A percentile compares a stretch with the other conserved stretches of the same genome.
These are phyloP conservation scores for Stropharia rugosoannulata DNA, from an alignment of 768 basidiomycete species.

Conservation along the genomic window DNA sequence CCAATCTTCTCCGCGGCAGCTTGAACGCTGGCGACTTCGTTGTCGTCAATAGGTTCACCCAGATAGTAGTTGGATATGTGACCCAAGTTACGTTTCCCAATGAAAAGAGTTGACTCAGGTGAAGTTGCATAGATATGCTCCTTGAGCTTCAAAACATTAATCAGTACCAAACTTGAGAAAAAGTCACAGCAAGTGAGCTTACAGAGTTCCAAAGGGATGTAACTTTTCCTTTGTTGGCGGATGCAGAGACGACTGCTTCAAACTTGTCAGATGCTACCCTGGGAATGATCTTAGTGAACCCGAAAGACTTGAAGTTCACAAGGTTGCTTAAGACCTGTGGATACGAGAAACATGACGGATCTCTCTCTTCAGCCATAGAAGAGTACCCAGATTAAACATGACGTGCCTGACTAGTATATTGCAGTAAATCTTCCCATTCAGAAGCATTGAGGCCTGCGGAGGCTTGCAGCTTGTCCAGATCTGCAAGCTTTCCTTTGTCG, in stretches of 20 bases:
- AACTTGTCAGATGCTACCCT: conserved; percentile 64
- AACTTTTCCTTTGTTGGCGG: conserved; percentile 57
- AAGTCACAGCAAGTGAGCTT: conserved; percentile 13
- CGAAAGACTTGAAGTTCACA: conserved; percentile 79
- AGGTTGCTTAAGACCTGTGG: conserved; percentile 56
- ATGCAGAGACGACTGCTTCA: conserved; percentile 56
- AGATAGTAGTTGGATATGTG: conserved; percentile 87
- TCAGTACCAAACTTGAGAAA: not conserved
- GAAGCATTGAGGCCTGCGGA: conserved; percentile 51
- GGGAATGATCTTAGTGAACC: conserved; percentile 84
- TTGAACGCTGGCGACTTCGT: conserved; percentile 78
- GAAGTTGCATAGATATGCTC: conserved; percentile 68
- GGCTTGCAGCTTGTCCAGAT: conserved; percentile 52
- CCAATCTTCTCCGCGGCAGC: conserved; percentile 70
- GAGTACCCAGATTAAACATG: not conserved
- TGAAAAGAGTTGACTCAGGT: conserved; percentile 68
- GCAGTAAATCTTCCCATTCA: conserved; percentile 70
- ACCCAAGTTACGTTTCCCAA: conserved; percentile 77
- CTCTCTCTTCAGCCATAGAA: not conserved
- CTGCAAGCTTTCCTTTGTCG: conserved; percentile 48
- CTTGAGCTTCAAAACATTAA: conserved; percentile 48
- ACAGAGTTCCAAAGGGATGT: conserved; percentile 64
- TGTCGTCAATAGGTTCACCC: conserved; percentile 68
- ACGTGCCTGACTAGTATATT: conserved; percentile 72
- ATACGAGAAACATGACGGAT: not conserved